Evolutionary conservation across 2,329 filamentous ascomycete genomes (phyloP).

Genomic region (Fusarium graminum): DNA sequence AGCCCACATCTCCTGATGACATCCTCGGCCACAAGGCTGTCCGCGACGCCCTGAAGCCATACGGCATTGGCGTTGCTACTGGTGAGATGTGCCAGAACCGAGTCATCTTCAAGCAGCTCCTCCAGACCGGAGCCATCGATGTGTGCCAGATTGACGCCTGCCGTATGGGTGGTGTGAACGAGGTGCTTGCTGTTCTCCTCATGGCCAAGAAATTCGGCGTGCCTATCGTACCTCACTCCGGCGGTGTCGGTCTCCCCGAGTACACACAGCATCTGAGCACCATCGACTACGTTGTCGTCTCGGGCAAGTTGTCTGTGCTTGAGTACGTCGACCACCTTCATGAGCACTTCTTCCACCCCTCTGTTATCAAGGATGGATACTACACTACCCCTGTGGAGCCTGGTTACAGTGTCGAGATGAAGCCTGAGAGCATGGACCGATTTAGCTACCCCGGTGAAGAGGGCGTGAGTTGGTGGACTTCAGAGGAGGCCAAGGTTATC

Average conservation of each 20-base stretch:
- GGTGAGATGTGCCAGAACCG: conserved; percentile 97
- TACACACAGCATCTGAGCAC: conserved; percentile 94
- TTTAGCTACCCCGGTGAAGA: conserved; percentile 82
- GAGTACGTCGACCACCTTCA: conserved; percentile 96
- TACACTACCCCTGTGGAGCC: conserved; percentile 87
- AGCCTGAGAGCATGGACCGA: conserved; percentile 84
- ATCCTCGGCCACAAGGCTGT: conserved; percentile 89
- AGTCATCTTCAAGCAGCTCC: conserved; percentile 92
- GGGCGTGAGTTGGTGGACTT: conserved; percentile 88
- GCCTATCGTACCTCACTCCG: conserved; percentile 89
- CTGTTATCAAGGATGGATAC: conserved; percentile 84
- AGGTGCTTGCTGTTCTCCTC: conserved; percentile 89
- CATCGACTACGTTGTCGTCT: conserved; percentile 91
- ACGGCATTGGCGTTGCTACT: conserved; percentile 86
- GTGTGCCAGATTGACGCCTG: conserved; percentile 93
- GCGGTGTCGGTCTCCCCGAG: conserved; percentile 90
- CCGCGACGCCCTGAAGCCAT: conserved; percentile 80
- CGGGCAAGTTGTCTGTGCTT: conserved; percentile 82
- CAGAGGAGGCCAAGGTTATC: conserved; percentile 81
- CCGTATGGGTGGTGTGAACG: conserved; percentile 89
- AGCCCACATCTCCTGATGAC: conserved; percentile 91
- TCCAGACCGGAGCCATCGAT: conserved; percentile 83
- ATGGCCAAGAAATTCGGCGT: conserved; percentile 84
- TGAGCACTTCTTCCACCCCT: conserved; percentile 90
- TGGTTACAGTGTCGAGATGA: conserved; percentile 96